Evolutionary conservation across 345 rosid species (phyloP), one percentile per base, ranked within the genome.

Genomic region (Sonneratia caseolaris): DNA sequence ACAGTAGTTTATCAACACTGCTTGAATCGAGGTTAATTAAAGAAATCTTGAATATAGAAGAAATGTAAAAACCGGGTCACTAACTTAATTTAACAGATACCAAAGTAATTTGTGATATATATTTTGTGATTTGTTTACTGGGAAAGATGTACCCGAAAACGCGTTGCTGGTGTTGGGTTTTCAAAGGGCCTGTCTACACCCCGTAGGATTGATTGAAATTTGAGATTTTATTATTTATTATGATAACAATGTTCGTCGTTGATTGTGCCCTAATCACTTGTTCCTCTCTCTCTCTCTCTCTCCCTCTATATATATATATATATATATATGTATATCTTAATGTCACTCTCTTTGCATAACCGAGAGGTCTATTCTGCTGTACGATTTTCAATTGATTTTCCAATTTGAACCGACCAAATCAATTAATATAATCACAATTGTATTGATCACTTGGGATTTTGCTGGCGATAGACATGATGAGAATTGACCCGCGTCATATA

Each of bases 81-180:
- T 27, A 27, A 27, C 32, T 27, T 27, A 27, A 27, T 27, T 27
- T 27, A 27, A 27, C 32, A 40, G 2, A 40, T 8, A 40, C 43
- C 43, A 40, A 40, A 40, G 32, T 27, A 4, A 19, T 22, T 51
- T 51, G 37, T 40, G 2, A 24, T 40, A 3, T 27, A 27, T 27
- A 51, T 27, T 13, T 35, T 27, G 40, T 19, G 12, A 59, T 27
- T 71, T 59, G 73, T 71, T 71, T 42, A 45, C 48, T 42, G 51
- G 13, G 32, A 37, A 37, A 72, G 13, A 43, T 62, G 74, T 18
- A 64, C 74, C 74, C 43, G 74, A 72, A 72, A 72, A 72, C 74
- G 74, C 74, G 74, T 72, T 64, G 65, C 21, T 16, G 13, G 74
- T 62, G 74, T 64, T 64, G 74, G 21, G 62, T 72, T 72, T 62